Evolutionary conservation across 2,329 filamentous ascomycete species (phyloP).

Genomic region (Arthrobotrys sphaeroides): DNA sequence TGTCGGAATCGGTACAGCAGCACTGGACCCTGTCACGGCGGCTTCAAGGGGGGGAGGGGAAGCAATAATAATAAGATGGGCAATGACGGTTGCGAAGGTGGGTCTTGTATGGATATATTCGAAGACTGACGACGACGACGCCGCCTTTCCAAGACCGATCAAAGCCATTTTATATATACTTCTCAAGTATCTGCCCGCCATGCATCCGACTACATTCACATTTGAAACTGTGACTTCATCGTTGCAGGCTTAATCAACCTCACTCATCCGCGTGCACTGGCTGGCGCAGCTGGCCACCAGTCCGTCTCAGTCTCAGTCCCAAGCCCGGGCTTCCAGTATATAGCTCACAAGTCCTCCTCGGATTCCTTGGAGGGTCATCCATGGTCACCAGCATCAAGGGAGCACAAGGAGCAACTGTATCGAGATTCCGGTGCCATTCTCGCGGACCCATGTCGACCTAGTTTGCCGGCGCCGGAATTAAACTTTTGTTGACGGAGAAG

Average conservation of each 20-base stretch:
- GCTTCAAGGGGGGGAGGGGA: not conserved
- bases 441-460: conserved; percentile 30
- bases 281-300: not conserved
- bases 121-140: not conserved
- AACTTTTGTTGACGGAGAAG: conserved; percentile 43
- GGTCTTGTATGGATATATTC: conserved; percentile 11
- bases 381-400: not conserved
- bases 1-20: conserved; percentile 2
- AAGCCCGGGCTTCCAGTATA: not conserved
- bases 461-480: conserved; percentile 52
- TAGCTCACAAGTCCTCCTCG: not conserved
- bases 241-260: not conserved
- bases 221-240: conserved; percentile 6
- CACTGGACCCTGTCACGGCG: conserved; percentile 11
- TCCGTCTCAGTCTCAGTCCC: not conserved
- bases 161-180: conserved; percentile 27
- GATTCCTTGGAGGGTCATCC: not conserved
- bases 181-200: too few species aligned
- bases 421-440: conserved; percentile 44
- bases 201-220: not conserved
- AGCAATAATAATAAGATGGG: not conserved
- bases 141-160: conserved; percentile 37
- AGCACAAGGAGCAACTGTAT: conserved; percentile 14
- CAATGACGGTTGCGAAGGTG: conserved; percentile 5
- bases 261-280: not conserved